Evolutionary conservation across 768 basidiomycete genomes (phyloP), one percentile per base, ranked within the genome.

Genomic region (Fomitopsis serialis): DNA sequence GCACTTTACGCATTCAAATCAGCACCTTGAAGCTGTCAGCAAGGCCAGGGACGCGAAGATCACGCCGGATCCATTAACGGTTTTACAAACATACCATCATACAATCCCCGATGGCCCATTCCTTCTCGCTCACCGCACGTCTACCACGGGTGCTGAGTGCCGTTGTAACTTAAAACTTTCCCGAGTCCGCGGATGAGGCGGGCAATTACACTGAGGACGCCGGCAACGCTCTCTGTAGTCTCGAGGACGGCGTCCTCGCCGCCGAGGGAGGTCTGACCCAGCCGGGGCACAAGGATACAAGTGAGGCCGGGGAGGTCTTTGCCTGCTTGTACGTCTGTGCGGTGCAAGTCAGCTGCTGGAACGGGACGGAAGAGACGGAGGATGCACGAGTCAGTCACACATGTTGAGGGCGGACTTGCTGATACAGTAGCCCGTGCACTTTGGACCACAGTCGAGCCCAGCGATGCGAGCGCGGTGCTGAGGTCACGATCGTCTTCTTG

Each of bases 341-440:
- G 23, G 6, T 11, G 6, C 29, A 32, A 5, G 37, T 40, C 19
- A 15, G 22, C 32, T 22, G 11, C 19, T 25, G 3, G 19, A 15
- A 15, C 7, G 37, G 19, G 15, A 6, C 19, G 37, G 37, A 40
- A 24, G n/a, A 12, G 22, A 7, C 15, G 6, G 19, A 2, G 1
- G 15, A 46, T 66, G 25, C 54, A 74, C 72, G 42, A 74, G 60
- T n/a, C n/a, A n/a, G n/a, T n/a, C n/a, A n/a, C n/a, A n/a, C 73
- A 74, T 75, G 52, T 73, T 72, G 36, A 73, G 54, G 9, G 68
- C 70, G 11, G 64, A 60, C 61, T 74, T 74, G 34, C 61, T 68
- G 43, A 72, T 67, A n/a, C 61, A 62, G 56, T 74, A 74, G 24
- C 64, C 64, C 17, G 68, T 53, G 42, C 54, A 56, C 34, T 55